Base-by-base conservation (phyloP, 139 green algal genomes). In the Limnomonas spitsbergensis region DNA sequence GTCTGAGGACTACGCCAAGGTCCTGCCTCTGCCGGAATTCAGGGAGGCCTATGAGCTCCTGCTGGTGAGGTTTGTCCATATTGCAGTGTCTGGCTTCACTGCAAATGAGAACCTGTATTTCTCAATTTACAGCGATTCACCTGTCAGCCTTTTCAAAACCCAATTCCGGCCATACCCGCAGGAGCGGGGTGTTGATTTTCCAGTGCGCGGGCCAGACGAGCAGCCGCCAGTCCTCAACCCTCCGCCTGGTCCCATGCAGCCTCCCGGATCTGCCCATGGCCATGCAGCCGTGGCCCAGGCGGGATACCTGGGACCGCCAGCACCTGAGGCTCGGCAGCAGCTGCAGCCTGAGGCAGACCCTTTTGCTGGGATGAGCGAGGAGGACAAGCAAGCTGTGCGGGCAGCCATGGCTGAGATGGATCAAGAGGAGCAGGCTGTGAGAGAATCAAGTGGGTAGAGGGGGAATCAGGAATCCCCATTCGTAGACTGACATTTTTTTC, bases 141-240 rank as follows among this genome's bases (percentile, higher is more conserved):
- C n/a, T 61, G 47, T 29, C 14, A 61, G 47, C 47, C 47, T 61
- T 61, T 61, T 61, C 47, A 20, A 29, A 61, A 61, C 14, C 47
- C 47, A 29, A 61, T 61, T 29, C n/a, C n/a, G 47, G 14, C 47
- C 47, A 9, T 4, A 4, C 42, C 38, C 39, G 14, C 76, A 87
- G 83, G 83, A 88, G 40, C 77, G 78, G 0, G 86, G 86, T 6
- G 69, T 86, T 0, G 83, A 87, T 79, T 90, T 90, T 71, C 86
- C 86, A 4, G 86, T 84, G 6, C 78, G 81, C 0, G 53, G 38
- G 1, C 14, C 53, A 1, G 70, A 70, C 6, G 73, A 83, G 1
- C 38, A 53, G 1, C 75, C 67, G 34, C 86, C 86, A 34, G 78
- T 87, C 68, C 75, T 85, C 54, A 83, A 79, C 2, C 75, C 81